Evolutionary conservation across 495 filamentous ascomycete species (phyloP).

Genomic region (Penicillium daleae): DNA sequence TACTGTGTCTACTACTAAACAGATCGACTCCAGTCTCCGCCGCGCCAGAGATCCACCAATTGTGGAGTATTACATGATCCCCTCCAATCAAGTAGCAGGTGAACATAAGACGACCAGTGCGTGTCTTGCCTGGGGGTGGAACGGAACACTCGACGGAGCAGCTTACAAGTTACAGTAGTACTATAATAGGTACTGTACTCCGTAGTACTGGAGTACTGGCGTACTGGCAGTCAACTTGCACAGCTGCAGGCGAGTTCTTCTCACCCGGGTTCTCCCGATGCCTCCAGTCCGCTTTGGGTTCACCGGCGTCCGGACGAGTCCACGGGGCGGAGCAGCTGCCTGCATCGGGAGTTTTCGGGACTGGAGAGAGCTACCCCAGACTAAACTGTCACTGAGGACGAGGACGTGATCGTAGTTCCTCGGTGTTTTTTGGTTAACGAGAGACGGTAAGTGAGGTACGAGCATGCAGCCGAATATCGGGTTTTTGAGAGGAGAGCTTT

Average conservation of each 20-base stretch:
- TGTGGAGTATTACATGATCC: constrained; percentile 35
- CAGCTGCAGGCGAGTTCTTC: not conserved
- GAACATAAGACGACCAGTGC: constrained; percentile 27
- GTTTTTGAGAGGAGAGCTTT: not conserved
- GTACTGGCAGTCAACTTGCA: too few species aligned
- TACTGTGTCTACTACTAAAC: not conserved
- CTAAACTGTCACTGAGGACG: too few species aligned
- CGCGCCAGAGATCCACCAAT: constrained; percentile 11
- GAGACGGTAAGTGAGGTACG: not conserved
- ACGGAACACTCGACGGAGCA: too few species aligned
- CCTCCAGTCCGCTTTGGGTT: constrained; percentile 43
- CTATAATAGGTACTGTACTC: too few species aligned
- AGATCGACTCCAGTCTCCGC: not conserved
- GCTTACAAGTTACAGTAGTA: too few species aligned
- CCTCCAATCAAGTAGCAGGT: constrained; percentile 21
- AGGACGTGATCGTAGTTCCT: not conserved
- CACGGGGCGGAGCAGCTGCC: constrained; percentile 24
- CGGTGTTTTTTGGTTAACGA: not conserved
- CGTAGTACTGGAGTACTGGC: too few species aligned
- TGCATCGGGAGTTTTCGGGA: constrained; percentile 30
- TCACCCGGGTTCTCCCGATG: constrained; percentile 35
- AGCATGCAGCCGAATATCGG: not conserved
- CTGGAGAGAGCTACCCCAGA: too few species aligned
- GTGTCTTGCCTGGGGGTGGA: constrained; percentile 1
- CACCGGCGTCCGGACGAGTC: constrained; percentile 33